Base-by-base conservation (phyloP, 306 rosid species). In the Trichosanthes cucumerina region DNA sequence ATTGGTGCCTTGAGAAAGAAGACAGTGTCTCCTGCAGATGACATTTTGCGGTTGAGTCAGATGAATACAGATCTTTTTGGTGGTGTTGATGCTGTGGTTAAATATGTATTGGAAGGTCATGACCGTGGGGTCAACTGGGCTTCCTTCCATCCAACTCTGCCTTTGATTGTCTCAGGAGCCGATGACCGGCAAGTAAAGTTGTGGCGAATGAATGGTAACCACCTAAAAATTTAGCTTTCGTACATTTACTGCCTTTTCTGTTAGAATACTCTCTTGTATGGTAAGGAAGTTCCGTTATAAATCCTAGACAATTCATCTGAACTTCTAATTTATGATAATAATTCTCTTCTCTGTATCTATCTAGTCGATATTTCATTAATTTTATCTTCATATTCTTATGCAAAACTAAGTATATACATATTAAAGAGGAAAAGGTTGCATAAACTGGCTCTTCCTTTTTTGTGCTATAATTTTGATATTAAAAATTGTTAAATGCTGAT, bases 71-170 rank as follows among this genome's bases (percentile, higher is more conserved):
- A 94, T 85, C 97, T 94, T 79, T 94, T 94, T 82, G 98, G 98
- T 79, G 97, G 96, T 31, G 87, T 90, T 47, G 98, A 94, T 88
- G 96, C 92, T 33, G 92, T 94, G 71, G 98, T 92, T 50, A 94
- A 94, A 84, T 94, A 94, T 73, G 98, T 94, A 33, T 88, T 94
- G 87, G 98, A 94, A 88, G 98, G 98, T 75, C 98, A 94, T 86
- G 98, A 94, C 80, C 88, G 98, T 33, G 98, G 98, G 52, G 98
- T 94, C 82, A 94, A 94, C 78, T 94, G 98, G 98, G 98, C 98
- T 85, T 82, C 93, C 65, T 94, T 94, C 78, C 98, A 94, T 88
- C 97, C 98, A 16, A 89, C 91, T 44, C 87, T 92, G 78, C 98
- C 98, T 77, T 88, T 94, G 79, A 94, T 94, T 85, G 97, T 94